phyloP scores from a whole-genome alignment of 1,139 yeast species.

The Yamadazyma conglobata region DNA sequence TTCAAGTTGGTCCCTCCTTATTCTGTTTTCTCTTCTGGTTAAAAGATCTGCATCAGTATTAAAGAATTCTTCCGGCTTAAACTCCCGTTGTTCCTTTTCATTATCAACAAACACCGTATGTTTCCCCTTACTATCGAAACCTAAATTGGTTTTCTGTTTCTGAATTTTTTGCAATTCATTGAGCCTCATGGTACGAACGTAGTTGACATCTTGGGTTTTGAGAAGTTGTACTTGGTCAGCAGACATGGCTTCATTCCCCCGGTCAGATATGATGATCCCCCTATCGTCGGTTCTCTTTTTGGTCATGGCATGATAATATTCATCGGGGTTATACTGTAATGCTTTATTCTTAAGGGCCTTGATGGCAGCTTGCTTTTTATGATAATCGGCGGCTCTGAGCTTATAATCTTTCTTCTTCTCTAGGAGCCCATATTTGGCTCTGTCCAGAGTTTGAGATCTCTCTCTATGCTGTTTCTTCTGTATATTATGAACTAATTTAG shows the following conservation, averaged over 20 bases:
- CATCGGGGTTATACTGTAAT: constrained; percentile 83
- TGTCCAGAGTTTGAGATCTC: constrained; percentile 76
- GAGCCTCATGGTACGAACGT: constrained; percentile 71
- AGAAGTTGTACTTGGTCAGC: constrained; percentile 76
- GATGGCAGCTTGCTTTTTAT: constrained; percentile 81
- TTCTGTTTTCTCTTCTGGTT: constrained; percentile 67
- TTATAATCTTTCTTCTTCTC: constrained; percentile 95
- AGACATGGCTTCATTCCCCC: constrained; percentile 61
- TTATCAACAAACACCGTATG: constrained; percentile 86
- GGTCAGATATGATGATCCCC: constrained; percentile 65
- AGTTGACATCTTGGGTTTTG: constrained; percentile 87
- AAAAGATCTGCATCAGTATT: constrained; percentile 66
- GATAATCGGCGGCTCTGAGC: constrained; percentile 84
- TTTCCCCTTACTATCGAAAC: constrained; percentile 57
- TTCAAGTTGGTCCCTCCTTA: constrained; percentile 60
- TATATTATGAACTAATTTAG: constrained; percentile 77
- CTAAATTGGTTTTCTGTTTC: constrained; percentile 52
- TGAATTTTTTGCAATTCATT: constrained; percentile 66
- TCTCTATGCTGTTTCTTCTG: constrained; percentile 96
- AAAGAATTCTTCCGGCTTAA: constrained; percentile 64
- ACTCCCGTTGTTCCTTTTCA: constrained; percentile 49
- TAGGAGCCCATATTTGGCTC: constrained; percentile 75
- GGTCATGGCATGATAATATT: constrained; percentile 92
- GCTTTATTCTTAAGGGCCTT: constrained; percentile 75
- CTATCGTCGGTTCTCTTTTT: constrained; percentile 58